These are phyloP conservation scores for Fusarium sp. DNA, from an alignment of 2,329 filamentous ascomycete genomes.

Conservation along the genomic window DNA sequence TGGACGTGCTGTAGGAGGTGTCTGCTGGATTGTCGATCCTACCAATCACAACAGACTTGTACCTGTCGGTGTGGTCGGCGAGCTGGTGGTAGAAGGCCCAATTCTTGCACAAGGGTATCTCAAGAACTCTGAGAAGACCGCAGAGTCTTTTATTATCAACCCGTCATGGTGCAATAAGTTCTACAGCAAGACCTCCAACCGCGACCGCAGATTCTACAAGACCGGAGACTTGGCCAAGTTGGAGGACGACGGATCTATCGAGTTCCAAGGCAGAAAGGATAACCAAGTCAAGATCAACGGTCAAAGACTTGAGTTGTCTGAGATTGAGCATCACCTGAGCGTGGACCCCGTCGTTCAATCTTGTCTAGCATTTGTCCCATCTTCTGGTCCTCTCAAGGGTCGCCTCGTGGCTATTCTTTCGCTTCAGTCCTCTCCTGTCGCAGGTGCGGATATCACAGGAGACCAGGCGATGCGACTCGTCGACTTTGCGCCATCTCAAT, in stretches of 20 bases:
- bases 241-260: conserved; percentile 38
- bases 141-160: conserved; percentile 42
- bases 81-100: conserved; percentile 51
- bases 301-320: conserved; percentile 48
- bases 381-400: conserved; percentile 8
- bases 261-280: conserved; percentile 48
- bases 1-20: conserved; percentile 25
- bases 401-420: conserved; percentile 27
- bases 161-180: conserved; percentile 23
- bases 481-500: neutral
- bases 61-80: conserved; percentile 47
- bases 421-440: neutral
- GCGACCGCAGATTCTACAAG: conserved; percentile 29
- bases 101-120: conserved; percentile 63
- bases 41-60: conserved; percentile 41
- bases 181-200: fast-evolving
- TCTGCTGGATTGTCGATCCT: conserved; percentile 44
- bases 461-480: conserved; percentile 5
- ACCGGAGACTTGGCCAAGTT: conserved; percentile 40
- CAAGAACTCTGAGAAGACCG: conserved; percentile 51
- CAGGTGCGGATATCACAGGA: neutral
- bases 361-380: conserved; percentile 19
- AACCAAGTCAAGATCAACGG: conserved; percentile 50
- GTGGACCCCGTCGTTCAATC: conserved; percentile 12
- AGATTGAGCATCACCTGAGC: conserved; percentile 46